These are phyloP conservation scores for Erigeron philadelphicus DNA, from an alignment of 140 eudicot genomes.

Conservation along the genomic window DNA sequence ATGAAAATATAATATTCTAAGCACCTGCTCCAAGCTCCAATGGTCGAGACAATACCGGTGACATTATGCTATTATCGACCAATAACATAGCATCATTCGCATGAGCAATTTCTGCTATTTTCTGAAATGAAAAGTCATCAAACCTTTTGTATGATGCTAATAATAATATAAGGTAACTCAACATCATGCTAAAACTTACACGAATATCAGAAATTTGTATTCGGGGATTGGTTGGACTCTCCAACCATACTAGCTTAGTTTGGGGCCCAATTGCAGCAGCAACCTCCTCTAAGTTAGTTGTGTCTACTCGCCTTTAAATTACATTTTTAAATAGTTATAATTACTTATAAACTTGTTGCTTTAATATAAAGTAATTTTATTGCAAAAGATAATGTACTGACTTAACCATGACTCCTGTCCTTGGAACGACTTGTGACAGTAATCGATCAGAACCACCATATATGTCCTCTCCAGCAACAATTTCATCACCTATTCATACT, in stretches of 20 bases:
- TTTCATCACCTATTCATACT: slow-evolving; percentile 56
- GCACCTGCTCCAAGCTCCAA: slow-evolving; percentile 95
- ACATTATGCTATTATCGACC: slow-evolving; percentile 96
- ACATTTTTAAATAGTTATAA: neutral
- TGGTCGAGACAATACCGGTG: slow-evolving; percentile 86
- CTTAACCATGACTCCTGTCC: slow-evolving; percentile 77
- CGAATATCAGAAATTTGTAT: slow-evolving; percentile 86
- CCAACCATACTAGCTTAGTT: slow-evolving; percentile 95
- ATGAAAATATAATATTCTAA: neutral
- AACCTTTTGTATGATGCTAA: slow-evolving; percentile 11
- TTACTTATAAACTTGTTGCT: neutral
- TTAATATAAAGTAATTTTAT: neutral
- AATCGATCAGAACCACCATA: slow-evolving; percentile 95
- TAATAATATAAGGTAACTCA: neutral
- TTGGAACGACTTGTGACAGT: slow-evolving; percentile 73
- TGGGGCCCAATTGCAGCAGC: slow-evolving; percentile 66
- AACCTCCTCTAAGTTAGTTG: slow-evolving; percentile 69
- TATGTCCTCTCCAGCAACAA: slow-evolving; percentile 91
- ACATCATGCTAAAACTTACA: slow-evolving; percentile 40
- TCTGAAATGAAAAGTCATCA: slow-evolving; percentile 38
- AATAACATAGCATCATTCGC: slow-evolving; percentile 77
- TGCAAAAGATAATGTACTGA: slow-evolving; percentile 35
- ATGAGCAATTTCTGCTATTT: slow-evolving; percentile 87
- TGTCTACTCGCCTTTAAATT: slow-evolving; percentile 72
- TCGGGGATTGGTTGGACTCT: slow-evolving; percentile 95